phyloP scores from a whole-genome alignment of 768 basidiomycete species.

The Lentinus tigrinus region DNA sequence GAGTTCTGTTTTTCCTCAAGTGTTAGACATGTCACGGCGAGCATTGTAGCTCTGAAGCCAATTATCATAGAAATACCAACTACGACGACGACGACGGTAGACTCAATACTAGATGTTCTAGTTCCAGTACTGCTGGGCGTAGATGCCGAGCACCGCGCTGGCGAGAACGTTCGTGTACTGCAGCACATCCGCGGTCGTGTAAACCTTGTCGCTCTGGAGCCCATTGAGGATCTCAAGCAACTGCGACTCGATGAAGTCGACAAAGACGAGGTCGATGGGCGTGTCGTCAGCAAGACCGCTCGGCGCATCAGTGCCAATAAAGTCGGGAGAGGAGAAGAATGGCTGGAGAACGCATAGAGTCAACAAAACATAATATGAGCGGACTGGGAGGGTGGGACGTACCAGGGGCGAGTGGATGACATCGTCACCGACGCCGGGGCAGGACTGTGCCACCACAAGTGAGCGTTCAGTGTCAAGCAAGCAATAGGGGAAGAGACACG shows the following conservation, averaged over 20 bases:
- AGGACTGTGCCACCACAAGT: slow-evolving; percentile 38
- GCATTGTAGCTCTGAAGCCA: no score
- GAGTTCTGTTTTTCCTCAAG: background rate
- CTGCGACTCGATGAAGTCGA: slow-evolving; percentile 60
- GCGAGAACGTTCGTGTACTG: slow-evolving; percentile 53
- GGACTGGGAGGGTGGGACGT: background rate
- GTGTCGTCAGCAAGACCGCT: slow-evolving; percentile 43
- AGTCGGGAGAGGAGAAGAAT: slow-evolving; percentile 53
- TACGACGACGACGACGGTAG: no score
- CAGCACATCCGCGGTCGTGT: slow-evolving; percentile 48
- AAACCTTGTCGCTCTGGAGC: slow-evolving; percentile 49
- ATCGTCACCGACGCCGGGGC: slow-evolving; percentile 78
- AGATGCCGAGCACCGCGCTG: slow-evolving; percentile 54
- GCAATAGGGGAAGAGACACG: slow-evolving; percentile 21
- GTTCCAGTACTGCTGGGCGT: slow-evolving; percentile 44
- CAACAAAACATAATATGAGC: background rate
- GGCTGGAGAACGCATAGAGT: no score
- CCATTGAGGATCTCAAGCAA: slow-evolving; percentile 55
- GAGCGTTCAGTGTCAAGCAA: background rate
- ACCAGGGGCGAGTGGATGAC: slow-evolving; percentile 56
- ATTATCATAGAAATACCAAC: no score
- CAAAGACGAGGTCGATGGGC: slow-evolving; percentile 72
- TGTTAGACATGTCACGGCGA: no score
- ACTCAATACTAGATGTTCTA: slow-evolving; percentile 3
- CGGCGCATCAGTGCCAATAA: slow-evolving; percentile 56